Evolutionary conservation across 1,284 basidiomycete species (phyloP).

Genomic region (Puccinia triticina): DNA sequence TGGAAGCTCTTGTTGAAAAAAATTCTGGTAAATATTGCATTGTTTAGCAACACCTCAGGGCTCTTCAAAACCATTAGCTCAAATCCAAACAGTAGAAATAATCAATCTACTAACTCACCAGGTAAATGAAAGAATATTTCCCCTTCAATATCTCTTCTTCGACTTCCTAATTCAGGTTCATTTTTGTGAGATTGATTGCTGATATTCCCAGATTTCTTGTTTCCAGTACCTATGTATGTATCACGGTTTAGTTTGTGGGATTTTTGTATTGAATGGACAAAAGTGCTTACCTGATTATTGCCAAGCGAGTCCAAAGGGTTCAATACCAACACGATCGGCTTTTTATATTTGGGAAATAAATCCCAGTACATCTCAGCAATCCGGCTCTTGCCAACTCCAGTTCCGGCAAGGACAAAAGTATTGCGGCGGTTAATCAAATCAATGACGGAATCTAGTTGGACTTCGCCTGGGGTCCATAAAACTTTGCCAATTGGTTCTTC

Average conservation of each 20-base stretch:
- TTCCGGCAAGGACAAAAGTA: too few species aligned
- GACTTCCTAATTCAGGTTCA: too few species aligned
- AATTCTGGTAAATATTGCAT: not conserved
- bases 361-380: too few species aligned
- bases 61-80: not conserved
- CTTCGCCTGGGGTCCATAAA: not conserved
- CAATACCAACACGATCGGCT: too few species aligned
- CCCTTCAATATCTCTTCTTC: not conserved
- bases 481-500: not conserved
- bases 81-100: not conserved
- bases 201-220: not conserved
- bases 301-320: too few species aligned
- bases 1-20: not conserved
- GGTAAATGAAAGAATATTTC: too few species aligned
- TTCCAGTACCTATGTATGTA: not conserved
- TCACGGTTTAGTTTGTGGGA: not conserved
- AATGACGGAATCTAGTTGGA: not conserved
- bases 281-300: not conserved
- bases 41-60: slow-evolving; percentile 20
- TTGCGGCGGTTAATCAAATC: not conserved
- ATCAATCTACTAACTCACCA: not conserved
- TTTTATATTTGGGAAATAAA: too few species aligned
- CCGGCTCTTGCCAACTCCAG: too few species aligned
- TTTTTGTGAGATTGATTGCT: not conserved
- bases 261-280: not conserved